These are phyloP conservation scores for Fusarium abutilonis DNA, from an alignment of 2,329 filamentous ascomycete genomes.

Conservation along the genomic window DNA sequence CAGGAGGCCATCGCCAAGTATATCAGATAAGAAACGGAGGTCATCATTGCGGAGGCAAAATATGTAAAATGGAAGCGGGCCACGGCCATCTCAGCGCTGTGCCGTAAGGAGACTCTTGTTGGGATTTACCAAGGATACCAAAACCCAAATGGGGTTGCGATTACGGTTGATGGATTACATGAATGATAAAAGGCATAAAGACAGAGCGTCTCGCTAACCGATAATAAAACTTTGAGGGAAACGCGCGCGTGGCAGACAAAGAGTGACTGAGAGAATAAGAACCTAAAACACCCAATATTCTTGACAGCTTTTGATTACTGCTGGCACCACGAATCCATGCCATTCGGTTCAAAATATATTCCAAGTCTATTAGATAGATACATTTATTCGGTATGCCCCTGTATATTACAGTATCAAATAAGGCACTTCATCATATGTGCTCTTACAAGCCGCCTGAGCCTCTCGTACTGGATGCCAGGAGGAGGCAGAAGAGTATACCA, in stretches of 20 bases:
- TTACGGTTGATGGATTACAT: slow-evolving; percentile 18
- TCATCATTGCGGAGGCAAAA: neutral
- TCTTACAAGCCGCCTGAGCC: neutral
- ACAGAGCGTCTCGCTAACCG: slow-evolving; percentile 1
- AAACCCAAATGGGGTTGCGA: slow-evolving; percentile 11
- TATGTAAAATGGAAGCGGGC: slow-evolving; percentile 12
- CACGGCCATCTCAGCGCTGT: neutral
- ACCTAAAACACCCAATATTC: no score
- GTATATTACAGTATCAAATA: neutral
- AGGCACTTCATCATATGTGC: neutral
- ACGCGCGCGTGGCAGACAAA: neutral
- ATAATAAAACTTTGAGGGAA: slow-evolving; percentile 16
- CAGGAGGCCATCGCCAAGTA: slow-evolving; percentile 64
- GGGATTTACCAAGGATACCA: slow-evolving; percentile 34
- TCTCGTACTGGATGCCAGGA: slow-evolving; percentile 3
- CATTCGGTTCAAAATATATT: neutral
- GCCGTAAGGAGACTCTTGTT: neutral
- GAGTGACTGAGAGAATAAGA: neutral
- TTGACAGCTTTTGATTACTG: no score
- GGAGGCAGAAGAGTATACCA: neutral
- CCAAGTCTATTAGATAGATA: neutral
- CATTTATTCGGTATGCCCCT: neutral
- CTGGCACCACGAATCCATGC: no score
- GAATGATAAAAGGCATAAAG: slow-evolving; percentile 5
- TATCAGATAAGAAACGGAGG: slow-evolving; percentile 50